Evolutionary conservation across 140 eudicot species (phyloP).

Genomic region (Erigeron philadelphicus): DNA sequence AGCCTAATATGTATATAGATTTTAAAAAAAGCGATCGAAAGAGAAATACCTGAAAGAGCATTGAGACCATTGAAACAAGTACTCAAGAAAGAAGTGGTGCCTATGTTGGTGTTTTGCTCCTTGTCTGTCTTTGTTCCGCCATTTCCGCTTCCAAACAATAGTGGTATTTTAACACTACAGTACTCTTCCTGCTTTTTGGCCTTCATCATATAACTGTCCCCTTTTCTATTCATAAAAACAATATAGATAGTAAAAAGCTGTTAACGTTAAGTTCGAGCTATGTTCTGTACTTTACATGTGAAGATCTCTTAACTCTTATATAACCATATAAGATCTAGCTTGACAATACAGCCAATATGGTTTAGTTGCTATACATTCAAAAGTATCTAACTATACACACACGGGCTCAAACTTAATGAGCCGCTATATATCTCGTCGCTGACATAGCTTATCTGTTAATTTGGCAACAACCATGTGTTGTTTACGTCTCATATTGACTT

Average conservation of each 20-base stretch:
- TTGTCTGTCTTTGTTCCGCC: slow-evolving; percentile 2
- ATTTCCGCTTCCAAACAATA: slow-evolving; percentile 21
- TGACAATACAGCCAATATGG: no score
- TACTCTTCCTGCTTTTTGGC: slow-evolving; percentile 10
- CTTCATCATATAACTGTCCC: slow-evolving; percentile 15
- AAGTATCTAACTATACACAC: no score
- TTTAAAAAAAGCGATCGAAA: background rate
- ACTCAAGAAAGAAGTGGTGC: slow-evolving; percentile 47
- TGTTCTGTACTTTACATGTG: background rate
- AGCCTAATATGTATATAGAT: background rate
- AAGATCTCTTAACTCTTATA: background rate
- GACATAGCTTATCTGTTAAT: no score
- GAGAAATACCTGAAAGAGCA: slow-evolving; percentile 59
- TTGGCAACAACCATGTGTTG: no score
- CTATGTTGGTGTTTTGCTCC: slow-evolving; percentile 7
- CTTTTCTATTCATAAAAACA: background rate
- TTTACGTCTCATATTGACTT: no score
- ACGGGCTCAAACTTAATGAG: no score
- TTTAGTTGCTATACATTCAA: no score
- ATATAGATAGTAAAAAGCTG: background rate
- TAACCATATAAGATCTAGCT: no score
- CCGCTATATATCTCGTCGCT: no score
- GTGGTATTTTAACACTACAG: slow-evolving; percentile 24
- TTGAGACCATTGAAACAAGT: slow-evolving; percentile 76
- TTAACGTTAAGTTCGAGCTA: background rate